Evolutionary conservation across 768 basidiomycete species (phyloP).

Genomic region (Amylocystis lapponica): DNA sequence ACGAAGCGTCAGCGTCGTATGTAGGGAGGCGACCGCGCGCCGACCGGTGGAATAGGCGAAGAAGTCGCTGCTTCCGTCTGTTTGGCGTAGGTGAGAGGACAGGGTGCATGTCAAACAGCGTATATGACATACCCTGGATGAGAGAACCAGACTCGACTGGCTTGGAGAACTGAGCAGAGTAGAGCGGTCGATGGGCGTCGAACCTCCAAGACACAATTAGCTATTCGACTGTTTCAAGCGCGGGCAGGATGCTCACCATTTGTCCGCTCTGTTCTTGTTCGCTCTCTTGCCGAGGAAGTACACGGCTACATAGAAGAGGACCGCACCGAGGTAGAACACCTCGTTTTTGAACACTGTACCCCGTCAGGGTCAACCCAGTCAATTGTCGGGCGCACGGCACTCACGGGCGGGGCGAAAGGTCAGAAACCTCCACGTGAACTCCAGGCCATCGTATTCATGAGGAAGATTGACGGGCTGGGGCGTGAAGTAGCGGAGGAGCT

Average conservation of each 20-base stretch:
- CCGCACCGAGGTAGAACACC: constrained; percentile 42
- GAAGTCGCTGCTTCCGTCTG: constrained; percentile 74
- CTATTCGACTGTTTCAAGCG: background rate
- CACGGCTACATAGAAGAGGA: constrained; percentile 52
- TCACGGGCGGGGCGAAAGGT: constrained; percentile 76
- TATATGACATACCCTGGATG: constrained; percentile 14
- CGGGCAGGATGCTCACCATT: constrained; percentile 46
- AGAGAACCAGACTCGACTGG: constrained; percentile 46
- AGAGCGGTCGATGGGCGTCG: constrained; percentile 49
- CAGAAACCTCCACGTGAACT: constrained; percentile 70
- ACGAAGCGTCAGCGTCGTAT: constrained; percentile 69
- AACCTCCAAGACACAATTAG: constrained; percentile 39
- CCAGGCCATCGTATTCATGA: constrained; percentile 64
- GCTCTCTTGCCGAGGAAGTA: constrained; percentile 53
- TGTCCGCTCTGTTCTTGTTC: constrained; percentile 56
- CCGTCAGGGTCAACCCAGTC: background rate
- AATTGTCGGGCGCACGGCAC: constrained; percentile 16
- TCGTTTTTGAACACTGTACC: constrained; percentile 61
- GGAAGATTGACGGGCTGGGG: constrained; percentile 52
- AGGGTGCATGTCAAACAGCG: background rate
- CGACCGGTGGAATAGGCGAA: constrained; percentile 87
- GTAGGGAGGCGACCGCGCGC: constrained; percentile 68
- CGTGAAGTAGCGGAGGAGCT: constrained; percentile 11
- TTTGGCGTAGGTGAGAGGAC: constrained; percentile 32
- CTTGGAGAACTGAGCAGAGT: constrained; percentile 69